Evolutionary conservation across 2,329 filamentous ascomycete genomes (phyloP).

Genomic region (Cladosporium sp.): DNA sequence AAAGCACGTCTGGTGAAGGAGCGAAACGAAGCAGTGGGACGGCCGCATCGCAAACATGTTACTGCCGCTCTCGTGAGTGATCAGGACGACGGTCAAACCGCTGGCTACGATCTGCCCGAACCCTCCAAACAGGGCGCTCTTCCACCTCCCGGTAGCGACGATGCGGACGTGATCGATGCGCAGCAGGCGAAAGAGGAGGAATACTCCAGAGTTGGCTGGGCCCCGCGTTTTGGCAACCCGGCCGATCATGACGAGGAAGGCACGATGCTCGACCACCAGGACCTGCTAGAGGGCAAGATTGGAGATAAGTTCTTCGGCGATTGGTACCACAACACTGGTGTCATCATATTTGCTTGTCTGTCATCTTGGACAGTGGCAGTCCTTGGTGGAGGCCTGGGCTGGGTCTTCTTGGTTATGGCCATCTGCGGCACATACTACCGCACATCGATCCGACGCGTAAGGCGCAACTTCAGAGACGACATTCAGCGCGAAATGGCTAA

Average conservation of each 20-base stretch:
- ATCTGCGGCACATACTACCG: conserved; percentile 93
- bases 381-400: conserved; percentile 86
- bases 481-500: conserved; percentile 86
- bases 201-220: conserved; percentile 73
- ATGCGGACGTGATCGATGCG: conserved; percentile 23
- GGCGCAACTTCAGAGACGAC: conserved; percentile 95
- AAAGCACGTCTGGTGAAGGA: conserved; percentile 79
- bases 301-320: conserved; percentile 93
- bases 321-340: conserved; percentile 96
- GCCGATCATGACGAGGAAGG: conserved; percentile 55
- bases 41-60: conserved; percentile 55
- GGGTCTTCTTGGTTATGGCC: conserved; percentile 92
- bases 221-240: conserved; percentile 77
- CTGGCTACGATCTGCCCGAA: conserved; percentile 75
- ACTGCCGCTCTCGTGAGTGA: conserved; percentile 76
- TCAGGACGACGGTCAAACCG: conserved; percentile 68
- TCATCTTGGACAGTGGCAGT: conserved; percentile 87
- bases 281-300: conserved; percentile 78
- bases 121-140: conserved; percentile 71
- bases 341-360: conserved; percentile 91
- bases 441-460: conserved; percentile 88
- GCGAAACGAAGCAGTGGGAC: conserved; percentile 30
- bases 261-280: conserved; percentile 82
- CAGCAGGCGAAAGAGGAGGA: conserved; percentile 27
- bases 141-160: conserved; percentile 56